Evolutionary conservation across 805 yeast genomes (phyloP), one percentile per base, ranked within the genome.

Genomic region (Cyberlindnera galapagoensis): DNA sequence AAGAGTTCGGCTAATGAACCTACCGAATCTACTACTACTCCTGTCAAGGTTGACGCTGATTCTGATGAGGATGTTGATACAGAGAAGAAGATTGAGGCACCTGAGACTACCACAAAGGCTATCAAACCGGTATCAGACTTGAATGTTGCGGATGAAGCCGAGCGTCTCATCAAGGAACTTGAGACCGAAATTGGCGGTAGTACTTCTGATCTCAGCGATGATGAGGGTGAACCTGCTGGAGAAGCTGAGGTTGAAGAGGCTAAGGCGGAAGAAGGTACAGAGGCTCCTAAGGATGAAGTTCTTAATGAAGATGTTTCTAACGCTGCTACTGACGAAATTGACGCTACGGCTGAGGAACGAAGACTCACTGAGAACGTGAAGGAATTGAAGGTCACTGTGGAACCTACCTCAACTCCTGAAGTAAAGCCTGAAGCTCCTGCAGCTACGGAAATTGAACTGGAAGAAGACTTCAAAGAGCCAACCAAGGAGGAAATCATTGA

Each of bases 401-500:
- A 30, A 10, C 18, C 30, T 25, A 25, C 28, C 17, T 21, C 35
- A 19, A 33, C 18, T n/a, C 19, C 28, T 9, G 24, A 20, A 30
- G 24, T 21, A 27, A 36, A 19, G 28, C 26, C 26, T 10, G 36
- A 12, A 17, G 22, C 17, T 10, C 20, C 17, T 19, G 24, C 31
- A 12, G 35, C 34, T 10, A 26, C 35, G 26, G 36, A 34, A 21
- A 29, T 28, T 12, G 28, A 24, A 16, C 40, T 37, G 12, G 44
- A 36, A 15, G 49, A 35, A 21, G 47, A 46, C 21, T 26, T 40
- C 7, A 51, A 47, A 22, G 55, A 50, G 24, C 56, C 56, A 30
- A 46, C 51, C 4, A 46, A 33, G 28, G 56, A 46, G 27, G 57
- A 52, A 23, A 49, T 52, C 21, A 46, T 50, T 31, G 54, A 47